These are phyloP conservation scores for Casaregolazyma suthepensis DNA, from an alignment of 1,139 yeast genomes.

Conservation along the genomic window DNA sequence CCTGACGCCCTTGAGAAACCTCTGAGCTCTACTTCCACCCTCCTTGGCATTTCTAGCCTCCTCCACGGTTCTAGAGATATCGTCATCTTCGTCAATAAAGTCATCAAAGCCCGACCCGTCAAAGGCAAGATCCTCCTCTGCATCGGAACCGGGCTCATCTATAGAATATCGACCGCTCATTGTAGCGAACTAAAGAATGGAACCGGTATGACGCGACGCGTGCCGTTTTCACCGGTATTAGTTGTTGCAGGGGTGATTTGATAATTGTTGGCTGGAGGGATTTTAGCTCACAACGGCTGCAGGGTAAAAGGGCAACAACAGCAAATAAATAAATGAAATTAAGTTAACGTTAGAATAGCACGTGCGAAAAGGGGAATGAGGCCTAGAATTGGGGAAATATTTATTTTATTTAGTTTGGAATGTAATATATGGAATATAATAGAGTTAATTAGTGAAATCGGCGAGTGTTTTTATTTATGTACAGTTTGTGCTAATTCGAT, in stretches of 20 bases:
- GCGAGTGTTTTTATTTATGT: too few relatives aligned
- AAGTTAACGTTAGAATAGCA: not conserved
- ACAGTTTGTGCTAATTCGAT: too few relatives aligned
- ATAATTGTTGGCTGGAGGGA: not conserved
- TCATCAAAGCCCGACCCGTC: constrained; percentile 22
- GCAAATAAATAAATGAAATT: not conserved
- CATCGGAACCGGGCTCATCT: constrained; percentile 23
- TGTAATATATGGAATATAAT: too few relatives aligned
- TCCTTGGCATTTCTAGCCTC: not conserved
- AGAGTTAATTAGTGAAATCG: too few relatives aligned
- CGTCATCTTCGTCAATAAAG: constrained; percentile 19
- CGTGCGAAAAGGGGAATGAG: not conserved
- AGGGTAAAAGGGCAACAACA: not conserved
- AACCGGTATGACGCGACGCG: not conserved
- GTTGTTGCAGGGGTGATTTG: not conserved
- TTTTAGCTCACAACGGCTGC: not conserved
- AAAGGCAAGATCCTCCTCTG: constrained; percentile 22
- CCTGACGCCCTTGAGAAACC: not conserved
- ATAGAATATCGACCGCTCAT: constrained; percentile 25
- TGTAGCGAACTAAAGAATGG: not conserved
- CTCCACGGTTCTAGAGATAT: constrained; percentile 14
- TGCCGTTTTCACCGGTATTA: not conserved
- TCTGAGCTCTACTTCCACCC: not conserved
- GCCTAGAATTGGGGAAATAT: not conserved
- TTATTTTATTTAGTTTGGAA: not conserved